These are phyloP conservation scores for Lycium ferocissimum DNA, from an alignment of 257 asterid species.

Conservation along the genomic window DNA sequence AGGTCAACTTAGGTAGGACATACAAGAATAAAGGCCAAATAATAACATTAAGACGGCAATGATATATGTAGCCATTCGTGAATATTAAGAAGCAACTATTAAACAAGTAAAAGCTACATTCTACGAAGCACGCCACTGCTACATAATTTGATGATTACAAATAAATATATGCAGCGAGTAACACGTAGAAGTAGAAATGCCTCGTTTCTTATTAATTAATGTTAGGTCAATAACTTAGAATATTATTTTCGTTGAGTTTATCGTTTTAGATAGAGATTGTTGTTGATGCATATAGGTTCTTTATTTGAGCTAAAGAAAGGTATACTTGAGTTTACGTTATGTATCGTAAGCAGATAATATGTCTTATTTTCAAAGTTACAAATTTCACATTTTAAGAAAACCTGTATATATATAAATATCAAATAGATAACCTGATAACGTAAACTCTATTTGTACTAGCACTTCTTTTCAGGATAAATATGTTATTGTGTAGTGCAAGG, in stretches of 20 bases:
- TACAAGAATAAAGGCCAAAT: background rate
- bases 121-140: constrained; percentile 22
- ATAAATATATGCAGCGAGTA: constrained; percentile 17
- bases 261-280: constrained; percentile 13
- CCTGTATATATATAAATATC: too few relatives aligned
- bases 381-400: too few relatives aligned
- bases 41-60: constrained; percentile 23
- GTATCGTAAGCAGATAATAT: background rate
- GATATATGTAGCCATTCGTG: constrained; percentile 24
- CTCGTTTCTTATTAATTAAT: background rate
- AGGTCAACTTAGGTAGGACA: constrained; percentile 30
- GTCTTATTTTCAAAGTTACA: background rate
- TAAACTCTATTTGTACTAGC: background rate
- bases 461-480: background rate
- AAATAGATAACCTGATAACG: background rate
- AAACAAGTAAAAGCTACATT: background rate
- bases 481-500: background rate
- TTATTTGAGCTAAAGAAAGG: constrained; percentile 8
- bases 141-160: background rate
- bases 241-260: constrained; percentile 3
- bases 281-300: background rate
- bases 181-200: constrained; percentile 3
- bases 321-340: background rate
- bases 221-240: background rate
- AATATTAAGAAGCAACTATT: constrained; percentile 23